Evolutionary conservation across 176 grass and related monocot species (phyloP).

Genomic region (Aegilops tauschii): DNA sequence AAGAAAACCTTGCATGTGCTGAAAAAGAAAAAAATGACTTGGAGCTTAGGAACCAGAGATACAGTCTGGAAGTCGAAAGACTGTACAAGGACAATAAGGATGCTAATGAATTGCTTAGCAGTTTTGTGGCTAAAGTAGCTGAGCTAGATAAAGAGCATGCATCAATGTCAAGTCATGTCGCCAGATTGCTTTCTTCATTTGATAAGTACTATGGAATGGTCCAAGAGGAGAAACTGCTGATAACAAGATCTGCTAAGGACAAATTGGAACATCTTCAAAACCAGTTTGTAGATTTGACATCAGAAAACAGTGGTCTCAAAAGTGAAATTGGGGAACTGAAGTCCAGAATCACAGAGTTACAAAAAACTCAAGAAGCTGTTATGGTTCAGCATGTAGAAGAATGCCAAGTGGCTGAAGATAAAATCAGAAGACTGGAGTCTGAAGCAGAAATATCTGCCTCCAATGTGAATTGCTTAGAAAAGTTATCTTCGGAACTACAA

Average conservation of each 20-base stretch:
- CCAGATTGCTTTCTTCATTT: conserved; percentile 56
- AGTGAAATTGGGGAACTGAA: conserved; percentile 67
- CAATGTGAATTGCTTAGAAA: conserved; percentile 54
- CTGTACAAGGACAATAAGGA: conserved; percentile 52
- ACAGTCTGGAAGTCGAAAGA: conserved; percentile 57
- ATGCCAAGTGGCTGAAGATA: conserved; percentile 77
- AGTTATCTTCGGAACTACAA: conserved; percentile 63
- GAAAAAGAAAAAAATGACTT: conserved; percentile 69
- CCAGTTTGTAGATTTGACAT: conserved; percentile 43
- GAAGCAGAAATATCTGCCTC: conserved; percentile 63
- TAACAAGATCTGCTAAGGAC: conserved; percentile 42
- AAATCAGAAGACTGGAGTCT: conserved; percentile 66
- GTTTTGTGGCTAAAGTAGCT: conserved; percentile 53
- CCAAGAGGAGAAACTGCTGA: conserved; percentile 66
- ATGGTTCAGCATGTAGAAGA: conserved; percentile 96
- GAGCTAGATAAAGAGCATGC: conserved; percentile 66
- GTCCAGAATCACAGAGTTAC: conserved; percentile 64
- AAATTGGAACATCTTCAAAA: conserved; percentile 71
- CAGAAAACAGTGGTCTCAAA: conserved; percentile 60
- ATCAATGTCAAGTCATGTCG: conserved; percentile 51
- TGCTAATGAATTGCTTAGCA: conserved; percentile 48
- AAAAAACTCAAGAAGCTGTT: conserved; percentile 80
- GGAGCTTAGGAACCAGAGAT: conserved; percentile 51
- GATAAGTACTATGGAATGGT: conserved; percentile 61
- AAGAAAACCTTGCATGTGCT: conserved; percentile 48